Base-by-base conservation (phyloP, 2,329 filamentous ascomycete genomes). In the Fusarium verticillioides region DNA sequence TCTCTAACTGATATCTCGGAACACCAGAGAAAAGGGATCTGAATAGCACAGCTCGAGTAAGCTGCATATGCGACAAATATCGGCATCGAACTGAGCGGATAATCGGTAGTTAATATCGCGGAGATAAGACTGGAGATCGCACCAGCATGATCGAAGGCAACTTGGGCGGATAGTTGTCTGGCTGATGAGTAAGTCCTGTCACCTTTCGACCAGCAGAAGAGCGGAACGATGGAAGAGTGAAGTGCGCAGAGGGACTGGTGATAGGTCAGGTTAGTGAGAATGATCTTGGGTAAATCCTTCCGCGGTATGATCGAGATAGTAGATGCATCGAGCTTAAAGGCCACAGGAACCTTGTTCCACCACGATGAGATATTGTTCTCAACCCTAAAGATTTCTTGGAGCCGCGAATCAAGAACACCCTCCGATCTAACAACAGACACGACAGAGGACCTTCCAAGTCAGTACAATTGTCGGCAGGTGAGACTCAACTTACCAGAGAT, bases 381-480 rank as follows among this genome's bases (percentile, higher is more conserved):
- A 0, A 52, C 21, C 8, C 7, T 11, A 4, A 66, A 66, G 2
- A 60, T 66, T 0, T 40, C n/a, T 19, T 19, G 64, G 2, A 60
- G 28, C 2, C 62, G 52, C 0, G 9, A 21, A 1, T 13, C n/a
- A 5, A 60, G 34, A 18, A 16, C 9, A 0, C 1, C 16, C 2
- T 40, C 52, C 0, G 34, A 66, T 40, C 34, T 30, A 0, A 66
- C 23, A 1, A 32, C 21, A 4, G 39, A 36, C 0, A 66, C n/a
- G 1, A 66, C 52, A 3, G 52, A 60, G 0, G 43, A 50, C 64
- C 64, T 66, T 0, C 0, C 0, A 11, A 0, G 4, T 66, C 4
- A 66, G 63, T 2, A 23, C 1, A 7, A 0, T 0, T 4, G 1
- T 8, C 6, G 4, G 4, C 5, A 0, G 3, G 1, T 7, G 1